Evolutionary conservation across 768 basidiomycete genomes (phyloP).

Genomic region (Naganishia randhawae): DNA sequence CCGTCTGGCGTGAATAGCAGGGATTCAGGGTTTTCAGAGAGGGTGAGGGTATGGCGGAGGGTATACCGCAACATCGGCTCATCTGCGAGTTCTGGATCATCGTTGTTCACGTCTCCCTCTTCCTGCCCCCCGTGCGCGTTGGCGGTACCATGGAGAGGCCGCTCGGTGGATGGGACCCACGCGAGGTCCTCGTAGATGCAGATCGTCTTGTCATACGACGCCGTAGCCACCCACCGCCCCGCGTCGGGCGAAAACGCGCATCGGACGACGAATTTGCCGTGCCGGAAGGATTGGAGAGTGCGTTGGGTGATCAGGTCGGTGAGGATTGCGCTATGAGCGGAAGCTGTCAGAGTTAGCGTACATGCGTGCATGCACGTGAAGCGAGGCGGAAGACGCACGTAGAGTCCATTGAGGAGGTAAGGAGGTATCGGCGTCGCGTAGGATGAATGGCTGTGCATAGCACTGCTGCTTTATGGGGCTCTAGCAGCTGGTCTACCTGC

Average conservation of each 20-base stretch:
- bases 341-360: not conserved
- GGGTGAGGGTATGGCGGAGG: slow-evolving; percentile 32
- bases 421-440: slow-evolving; percentile 38
- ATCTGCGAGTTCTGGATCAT: slow-evolving; percentile 38
- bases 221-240: slow-evolving; percentile 42
- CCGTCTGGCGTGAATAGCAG: slow-evolving; percentile 41
- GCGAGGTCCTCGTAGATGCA: slow-evolving; percentile 36
- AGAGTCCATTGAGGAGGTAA: slow-evolving; percentile 48
- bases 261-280: slow-evolving; percentile 43
- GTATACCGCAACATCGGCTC: slow-evolving; percentile 40
- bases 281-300: slow-evolving; percentile 43
- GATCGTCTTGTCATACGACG: slow-evolving; percentile 44
- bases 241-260: slow-evolving; percentile 39
- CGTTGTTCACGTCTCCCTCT: slow-evolving; percentile 31
- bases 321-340: slow-evolving; percentile 35
- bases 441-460: slow-evolving; percentile 44
- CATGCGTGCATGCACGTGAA: not conserved
- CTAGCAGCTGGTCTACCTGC: slow-evolving; percentile 41
- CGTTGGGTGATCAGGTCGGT: slow-evolving; percentile 45
- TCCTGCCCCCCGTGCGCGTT: not conserved
- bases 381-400: slow-evolving; percentile 38
- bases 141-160: too few relatives aligned
- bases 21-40: slow-evolving; percentile 43
- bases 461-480: slow-evolving; percentile 45
- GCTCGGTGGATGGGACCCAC: too few relatives aligned